Evolutionary conservation across 2,329 filamentous ascomycete genomes (phyloP).

Genomic region (Colletotrichum sp.): DNA sequence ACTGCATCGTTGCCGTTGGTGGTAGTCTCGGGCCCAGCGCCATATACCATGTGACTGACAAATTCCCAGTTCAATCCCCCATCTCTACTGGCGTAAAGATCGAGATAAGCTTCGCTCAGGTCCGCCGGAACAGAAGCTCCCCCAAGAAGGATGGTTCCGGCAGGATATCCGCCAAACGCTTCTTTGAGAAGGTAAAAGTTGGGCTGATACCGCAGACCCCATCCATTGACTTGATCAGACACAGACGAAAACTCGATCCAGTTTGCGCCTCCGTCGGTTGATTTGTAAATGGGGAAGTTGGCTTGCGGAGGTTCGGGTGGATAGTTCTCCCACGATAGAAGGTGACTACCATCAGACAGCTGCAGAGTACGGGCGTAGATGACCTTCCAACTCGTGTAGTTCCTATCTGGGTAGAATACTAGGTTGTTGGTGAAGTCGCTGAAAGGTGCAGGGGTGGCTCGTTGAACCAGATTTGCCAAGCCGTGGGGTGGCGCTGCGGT

Average conservation of each 20-base stretch:
- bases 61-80: constrained; percentile 69
- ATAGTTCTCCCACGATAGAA: constrained; percentile 62
- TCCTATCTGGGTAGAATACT: neutral
- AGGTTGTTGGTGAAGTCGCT: constrained; percentile 4
- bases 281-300: constrained; percentile 59
- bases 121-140: constrained; percentile 65
- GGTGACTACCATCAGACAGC: constrained; percentile 8
- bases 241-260: constrained; percentile 70
- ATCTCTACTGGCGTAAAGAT: constrained; percentile 70
- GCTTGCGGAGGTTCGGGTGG: constrained; percentile 58
- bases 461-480: neutral
- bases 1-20: constrained; percentile 71
- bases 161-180: constrained; percentile 59
- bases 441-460: neutral
- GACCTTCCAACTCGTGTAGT: neutral
- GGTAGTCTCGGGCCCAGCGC: constrained; percentile 62
- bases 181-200: constrained; percentile 68
- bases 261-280: constrained; percentile 56
- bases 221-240: constrained; percentile 66
- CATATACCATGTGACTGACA: constrained; percentile 64
- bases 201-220: constrained; percentile 73
- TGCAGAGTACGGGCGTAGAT: neutral
- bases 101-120: constrained; percentile 68
- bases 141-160: constrained; percentile 68
- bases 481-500: neutral